These are phyloP conservation scores for Tuber brumale DNA, from an alignment of 495 filamentous ascomycete genomes.

Conservation along the genomic window DNA sequence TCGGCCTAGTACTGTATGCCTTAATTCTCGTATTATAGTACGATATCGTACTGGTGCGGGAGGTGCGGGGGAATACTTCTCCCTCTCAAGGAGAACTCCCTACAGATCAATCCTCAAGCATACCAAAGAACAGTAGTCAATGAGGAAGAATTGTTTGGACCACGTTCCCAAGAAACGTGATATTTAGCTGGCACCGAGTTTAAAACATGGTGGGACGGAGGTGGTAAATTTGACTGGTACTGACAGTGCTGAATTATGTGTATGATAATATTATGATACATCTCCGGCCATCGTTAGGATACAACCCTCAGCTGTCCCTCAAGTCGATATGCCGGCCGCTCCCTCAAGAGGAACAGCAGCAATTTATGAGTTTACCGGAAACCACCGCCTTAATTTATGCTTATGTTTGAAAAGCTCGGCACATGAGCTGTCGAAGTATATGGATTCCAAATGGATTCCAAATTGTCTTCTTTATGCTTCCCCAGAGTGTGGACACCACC, in stretches of 20 bases:
- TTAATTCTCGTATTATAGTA: too few species aligned
- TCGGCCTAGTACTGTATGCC: not conserved
- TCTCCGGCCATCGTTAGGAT: not conserved
- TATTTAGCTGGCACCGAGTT: not conserved
- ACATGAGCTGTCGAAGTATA: not conserved
- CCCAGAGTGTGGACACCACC: not conserved
- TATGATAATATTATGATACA: not conserved
- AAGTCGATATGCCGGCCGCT: not conserved
- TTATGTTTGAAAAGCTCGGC: not conserved
- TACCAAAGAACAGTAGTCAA: not conserved
- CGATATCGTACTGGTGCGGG: too few species aligned
- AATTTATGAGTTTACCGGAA: not conserved
- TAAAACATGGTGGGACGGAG: not conserved
- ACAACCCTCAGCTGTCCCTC: not conserved
- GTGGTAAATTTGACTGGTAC: not conserved
- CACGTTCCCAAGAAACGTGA: not conserved
- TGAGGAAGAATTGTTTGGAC: not conserved
- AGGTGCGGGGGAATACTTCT: not conserved
- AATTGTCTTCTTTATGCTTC: not conserved
- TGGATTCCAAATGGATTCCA: not conserved
- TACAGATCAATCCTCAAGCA: not conserved
- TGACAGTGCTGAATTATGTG: not conserved
- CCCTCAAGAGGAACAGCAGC: not conserved
- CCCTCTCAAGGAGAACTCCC: not conserved
- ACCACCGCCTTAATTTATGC: not conserved